These are phyloP conservation scores for Alloteropsis angusta DNA, from an alignment of 202 grass and related monocot genomes.

Conservation along the genomic window DNA sequence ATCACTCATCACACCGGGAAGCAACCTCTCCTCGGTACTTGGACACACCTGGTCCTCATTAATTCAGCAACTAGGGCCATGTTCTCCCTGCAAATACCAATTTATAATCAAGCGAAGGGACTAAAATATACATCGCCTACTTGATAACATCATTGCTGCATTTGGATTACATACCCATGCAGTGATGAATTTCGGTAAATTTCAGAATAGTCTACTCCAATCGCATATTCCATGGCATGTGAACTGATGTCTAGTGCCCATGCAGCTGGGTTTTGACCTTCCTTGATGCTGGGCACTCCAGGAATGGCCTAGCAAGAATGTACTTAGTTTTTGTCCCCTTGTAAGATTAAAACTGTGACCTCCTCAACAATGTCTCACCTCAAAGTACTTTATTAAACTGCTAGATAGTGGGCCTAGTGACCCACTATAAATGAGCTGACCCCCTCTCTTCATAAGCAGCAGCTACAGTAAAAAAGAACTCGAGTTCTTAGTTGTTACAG, in stretches of 20 bases:
- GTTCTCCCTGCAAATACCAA: slow-evolving; percentile 43
- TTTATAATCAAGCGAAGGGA: neutral
- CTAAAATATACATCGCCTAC: neutral
- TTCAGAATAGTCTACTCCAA: slow-evolving; percentile 47
- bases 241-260: slow-evolving; percentile 69
- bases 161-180: neutral
- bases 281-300: slow-evolving; percentile 59
- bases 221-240: slow-evolving; percentile 47
- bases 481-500: neutral
- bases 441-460: slow-evolving; percentile 88
- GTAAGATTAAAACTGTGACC: neutral
- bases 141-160: neutral
- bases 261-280: slow-evolving; percentile 66
- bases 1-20: too few relatives aligned
- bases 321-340: neutral
- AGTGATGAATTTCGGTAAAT: neutral
- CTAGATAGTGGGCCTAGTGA: slow-evolving; percentile 52
- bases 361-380: slow-evolving; percentile 40
- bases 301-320: slow-evolving; percentile 44
- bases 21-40: too few relatives aligned
- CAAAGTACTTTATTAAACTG: slow-evolving; percentile 74
- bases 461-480: slow-evolving; percentile 31
- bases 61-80: slow-evolving; percentile 48
- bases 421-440: slow-evolving; percentile 69
- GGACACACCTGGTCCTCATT: too few relatives aligned